Conservation (phyloP, 495 filamentous ascomycete genomes). For the Saxophila tyrrhenica region DNA sequence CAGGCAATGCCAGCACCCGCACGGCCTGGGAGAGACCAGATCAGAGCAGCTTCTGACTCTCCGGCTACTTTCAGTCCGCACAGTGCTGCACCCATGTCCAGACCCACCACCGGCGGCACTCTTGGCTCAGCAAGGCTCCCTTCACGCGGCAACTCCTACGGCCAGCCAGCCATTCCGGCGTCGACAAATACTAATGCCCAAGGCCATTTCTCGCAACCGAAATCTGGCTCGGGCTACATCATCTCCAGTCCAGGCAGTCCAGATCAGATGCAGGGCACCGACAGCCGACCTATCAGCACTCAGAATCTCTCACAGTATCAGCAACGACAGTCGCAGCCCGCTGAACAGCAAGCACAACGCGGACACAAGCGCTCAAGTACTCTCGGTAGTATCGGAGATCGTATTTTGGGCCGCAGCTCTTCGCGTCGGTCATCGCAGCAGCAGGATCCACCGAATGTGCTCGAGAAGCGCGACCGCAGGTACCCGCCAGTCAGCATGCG, state of each 20-base stretch:
- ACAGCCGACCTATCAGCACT: constrained; percentile 11
- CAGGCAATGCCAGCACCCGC: constrained; percentile 36
- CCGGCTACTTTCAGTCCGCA: constrained; percentile 31
- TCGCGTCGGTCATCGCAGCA: constrained; percentile 53
- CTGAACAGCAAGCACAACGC: constrained; percentile 27
- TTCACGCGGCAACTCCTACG: constrained; percentile 72
- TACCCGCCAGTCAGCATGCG: constrained; percentile 28
- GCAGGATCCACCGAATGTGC: constrained; percentile 24
- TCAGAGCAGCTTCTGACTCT: constrained; percentile 47
- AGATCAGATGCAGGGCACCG: neutral
- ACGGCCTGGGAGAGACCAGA: constrained; percentile 39
- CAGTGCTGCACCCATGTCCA: constrained; percentile 36
- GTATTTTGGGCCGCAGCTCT: constrained; percentile 66
- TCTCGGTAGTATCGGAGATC: constrained; percentile 65
- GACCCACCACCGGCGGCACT: constrained; percentile 75
- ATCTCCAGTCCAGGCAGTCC: constrained; percentile 57
- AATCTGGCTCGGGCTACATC: constrained; percentile 50
- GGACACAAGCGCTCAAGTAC: constrained; percentile 90
- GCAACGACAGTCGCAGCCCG: constrained; percentile 30
- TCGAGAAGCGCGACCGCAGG: constrained; percentile 27
- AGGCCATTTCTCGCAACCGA: constrained; percentile 80
- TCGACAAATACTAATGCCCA: constrained; percentile 84
- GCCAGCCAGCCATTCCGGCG: constrained; percentile 75
- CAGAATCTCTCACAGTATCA: constrained; percentile 34
- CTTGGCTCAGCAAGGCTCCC: constrained; percentile 53